Evolutionary conservation across 192 early-diverging fungal species (phyloP).

Genomic region (Polychytrium aggregatum): DNA sequence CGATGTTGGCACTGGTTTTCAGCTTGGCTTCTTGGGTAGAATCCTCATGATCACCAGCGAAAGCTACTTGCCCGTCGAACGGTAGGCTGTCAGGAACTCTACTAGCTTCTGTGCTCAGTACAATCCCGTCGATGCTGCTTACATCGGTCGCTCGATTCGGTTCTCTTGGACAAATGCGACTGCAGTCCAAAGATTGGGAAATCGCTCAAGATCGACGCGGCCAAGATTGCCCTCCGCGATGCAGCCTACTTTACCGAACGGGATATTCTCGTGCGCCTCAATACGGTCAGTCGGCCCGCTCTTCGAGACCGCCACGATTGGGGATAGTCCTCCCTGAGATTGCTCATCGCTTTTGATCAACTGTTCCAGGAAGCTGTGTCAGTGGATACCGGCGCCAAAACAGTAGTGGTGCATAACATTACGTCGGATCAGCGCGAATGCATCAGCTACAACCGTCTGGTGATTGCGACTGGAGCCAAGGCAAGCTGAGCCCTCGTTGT

Average conservation of each 20-base stretch:
- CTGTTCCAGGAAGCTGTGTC: no score
- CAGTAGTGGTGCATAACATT: no score
- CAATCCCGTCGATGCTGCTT: no score
- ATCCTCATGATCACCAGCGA: constrained; percentile 36
- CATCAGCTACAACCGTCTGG: constrained; percentile 28
- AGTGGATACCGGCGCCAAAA: constrained; percentile 26
- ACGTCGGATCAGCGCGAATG: constrained; percentile 17
- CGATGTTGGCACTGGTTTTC: no score
- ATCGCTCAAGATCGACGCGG: constrained; percentile 16
- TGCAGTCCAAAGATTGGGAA: constrained; percentile 53
- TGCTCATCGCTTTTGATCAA: no score
- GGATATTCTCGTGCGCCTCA: constrained; percentile 30
- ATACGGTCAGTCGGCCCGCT: constrained; percentile 24
- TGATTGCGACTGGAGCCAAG: constrained; percentile 43
- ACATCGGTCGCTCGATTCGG: no score
- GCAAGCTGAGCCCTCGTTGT: no score
- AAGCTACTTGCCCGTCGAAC: constrained; percentile 40
- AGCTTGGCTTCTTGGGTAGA: constrained; percentile 33
- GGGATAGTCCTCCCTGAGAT: no score
- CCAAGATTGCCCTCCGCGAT: constrained; percentile 28
- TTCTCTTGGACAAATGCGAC: no score
- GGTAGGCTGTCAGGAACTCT: no score
- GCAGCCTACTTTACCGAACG: constrained; percentile 26
- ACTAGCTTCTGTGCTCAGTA: no score
- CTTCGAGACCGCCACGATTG: no score